Evolutionary conservation across 805 yeast genomes (phyloP).

Genomic region (Kuraishia ogatae): DNA sequence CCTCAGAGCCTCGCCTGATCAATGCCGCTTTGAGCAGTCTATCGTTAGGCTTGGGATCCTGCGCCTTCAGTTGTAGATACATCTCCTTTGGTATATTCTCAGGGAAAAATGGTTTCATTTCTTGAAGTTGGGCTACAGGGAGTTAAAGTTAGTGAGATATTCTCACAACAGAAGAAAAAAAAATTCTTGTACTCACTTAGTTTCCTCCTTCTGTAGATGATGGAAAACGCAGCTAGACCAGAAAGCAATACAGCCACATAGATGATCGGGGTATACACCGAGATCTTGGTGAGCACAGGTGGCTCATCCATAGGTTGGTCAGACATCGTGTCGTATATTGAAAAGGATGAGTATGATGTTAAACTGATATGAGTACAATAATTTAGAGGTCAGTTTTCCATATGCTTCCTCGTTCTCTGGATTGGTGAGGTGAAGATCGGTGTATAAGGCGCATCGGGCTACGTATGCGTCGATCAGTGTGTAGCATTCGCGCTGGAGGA

Average conservation of each 20-base stretch:
- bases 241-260: conserved; percentile 64
- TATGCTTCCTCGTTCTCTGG: not conserved
- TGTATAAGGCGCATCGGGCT: not conserved
- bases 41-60: conserved; percentile 59
- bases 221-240: conserved; percentile 61
- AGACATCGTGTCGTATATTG: not conserved
- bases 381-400: not conserved
- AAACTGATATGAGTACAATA: not conserved
- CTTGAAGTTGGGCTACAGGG: conserved; percentile 32
- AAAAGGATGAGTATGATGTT: not conserved
- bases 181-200: conserved; percentile 18
- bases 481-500: not conserved
- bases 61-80: conserved; percentile 48
- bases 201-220: conserved; percentile 53
- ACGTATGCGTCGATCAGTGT: not conserved
- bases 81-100: conserved; percentile 59
- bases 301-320: not conserved
- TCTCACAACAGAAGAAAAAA: no score
- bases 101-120: conserved; percentile 65
- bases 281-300: conserved; percentile 29
- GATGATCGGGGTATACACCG: conserved; percentile 64
- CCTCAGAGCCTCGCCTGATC: conserved; percentile 74
- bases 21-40: conserved; percentile 66
- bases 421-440: no score
- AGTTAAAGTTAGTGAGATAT: conserved; percentile 7